phyloP scores from a whole-genome alignment of 306 rosid species.

The Gleditsia sinensis region DNA sequence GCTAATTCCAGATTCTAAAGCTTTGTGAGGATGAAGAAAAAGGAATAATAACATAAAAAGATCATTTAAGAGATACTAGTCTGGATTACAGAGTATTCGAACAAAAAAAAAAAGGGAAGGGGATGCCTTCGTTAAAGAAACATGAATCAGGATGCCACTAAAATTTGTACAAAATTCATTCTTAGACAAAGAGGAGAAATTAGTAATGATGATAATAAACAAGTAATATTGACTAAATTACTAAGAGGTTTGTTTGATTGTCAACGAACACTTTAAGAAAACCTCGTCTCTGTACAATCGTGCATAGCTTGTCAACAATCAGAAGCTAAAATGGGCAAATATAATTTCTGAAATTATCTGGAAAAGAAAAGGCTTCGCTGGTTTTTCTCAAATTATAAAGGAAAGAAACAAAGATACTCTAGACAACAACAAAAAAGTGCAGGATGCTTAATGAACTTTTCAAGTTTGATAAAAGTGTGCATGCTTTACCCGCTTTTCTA shows the following conservation, averaged over 20 bases:
- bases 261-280: neutral
- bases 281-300: neutral
- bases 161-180: neutral
- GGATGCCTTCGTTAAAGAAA: neutral
- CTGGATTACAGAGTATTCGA: neutral
- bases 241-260: neutral
- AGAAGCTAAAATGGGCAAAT: neutral
- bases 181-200: neutral
- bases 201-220: neutral
- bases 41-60: neutral
- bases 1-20: slow-evolving; percentile 17
- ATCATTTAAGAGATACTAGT: neutral
- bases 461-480: slow-evolving; percentile 25
- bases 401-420: neutral
- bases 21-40: neutral
- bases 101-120: neutral
- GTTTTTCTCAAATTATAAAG: neutral
- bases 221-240: neutral
- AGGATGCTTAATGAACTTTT: neutral
- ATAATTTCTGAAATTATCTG: neutral
- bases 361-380: neutral
- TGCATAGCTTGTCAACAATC: neutral
- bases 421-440: slow-evolving; percentile 18
- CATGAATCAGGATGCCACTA: neutral
- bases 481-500: slow-evolving; percentile 2